Evolutionary conservation across 352 stramenopile genomes (phyloP).

Genomic region (Phytophthora chlamydospora): DNA sequence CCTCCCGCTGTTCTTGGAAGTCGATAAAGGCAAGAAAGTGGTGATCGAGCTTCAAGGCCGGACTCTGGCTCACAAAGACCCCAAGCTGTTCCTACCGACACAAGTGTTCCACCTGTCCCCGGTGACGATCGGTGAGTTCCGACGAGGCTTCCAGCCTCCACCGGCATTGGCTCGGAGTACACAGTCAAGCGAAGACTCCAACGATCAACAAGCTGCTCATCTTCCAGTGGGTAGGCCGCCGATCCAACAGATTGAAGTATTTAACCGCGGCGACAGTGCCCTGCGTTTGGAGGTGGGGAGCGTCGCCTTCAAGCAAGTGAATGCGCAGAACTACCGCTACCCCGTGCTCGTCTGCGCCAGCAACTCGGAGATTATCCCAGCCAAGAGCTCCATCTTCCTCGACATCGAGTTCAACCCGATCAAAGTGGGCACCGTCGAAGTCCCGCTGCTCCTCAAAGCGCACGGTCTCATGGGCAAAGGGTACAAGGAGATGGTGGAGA

Average conservation of each 20-base stretch:
- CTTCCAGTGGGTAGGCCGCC: constrained; percentile 37
- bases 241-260: constrained; percentile 77
- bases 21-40: constrained; percentile 92
- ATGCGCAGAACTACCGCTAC: constrained; percentile 57
- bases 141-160: constrained; percentile 28
- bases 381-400: constrained; percentile 64
- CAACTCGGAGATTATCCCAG: constrained; percentile 62
- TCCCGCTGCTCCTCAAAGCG: constrained; percentile 65
- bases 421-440: constrained; percentile 56
- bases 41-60: constrained; percentile 84
- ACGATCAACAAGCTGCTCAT: constrained; percentile 2
- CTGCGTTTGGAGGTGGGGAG: constrained; percentile 71
- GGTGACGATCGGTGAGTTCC: constrained; percentile 77
- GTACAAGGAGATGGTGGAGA: constrained; percentile 71
- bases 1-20: constrained; percentile 84
- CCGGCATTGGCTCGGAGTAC: constrained; percentile 7
- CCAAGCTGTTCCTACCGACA: constrained; percentile 72
- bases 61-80: constrained; percentile 69
- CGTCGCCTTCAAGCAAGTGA: constrained; percentile 60
- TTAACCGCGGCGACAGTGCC: constrained; percentile 75
- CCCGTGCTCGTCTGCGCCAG: constrained; percentile 60
- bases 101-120: constrained; percentile 67
- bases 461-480: constrained; percentile 69
- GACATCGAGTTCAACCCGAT: constrained; percentile 84
- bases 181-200: constrained; percentile 8